Percentiles rank a stretch among this genome's conserved stretches.
Evolutionary conservation across 257 asterid species (phyloP).

Genomic region (Verbascum thapsus): DNA sequence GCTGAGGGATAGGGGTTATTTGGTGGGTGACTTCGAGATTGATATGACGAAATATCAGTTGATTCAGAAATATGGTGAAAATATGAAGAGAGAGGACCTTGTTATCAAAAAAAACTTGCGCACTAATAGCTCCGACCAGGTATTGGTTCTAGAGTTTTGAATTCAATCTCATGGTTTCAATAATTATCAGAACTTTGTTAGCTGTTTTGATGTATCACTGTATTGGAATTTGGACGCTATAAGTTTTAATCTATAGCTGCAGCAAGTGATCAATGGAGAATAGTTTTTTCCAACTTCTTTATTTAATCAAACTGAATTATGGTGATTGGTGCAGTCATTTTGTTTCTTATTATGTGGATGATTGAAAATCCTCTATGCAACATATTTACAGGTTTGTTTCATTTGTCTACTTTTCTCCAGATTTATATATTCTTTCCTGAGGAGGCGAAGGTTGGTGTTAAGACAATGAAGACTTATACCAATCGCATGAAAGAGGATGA

Average conservation of each 20-base stretch:
- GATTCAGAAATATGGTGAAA: conserved; percentile 59
- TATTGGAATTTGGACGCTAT: neutral
- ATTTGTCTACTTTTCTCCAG: conserved; percentile 39
- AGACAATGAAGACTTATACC: conserved; percentile 67
- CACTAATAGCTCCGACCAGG: conserved; percentile 57
- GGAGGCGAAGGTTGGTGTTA: conserved; percentile 76
- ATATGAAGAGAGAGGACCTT: conserved; percentile 79
- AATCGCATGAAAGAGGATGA: conserved; percentile 71
- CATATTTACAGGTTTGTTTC: conserved; percentile 2
- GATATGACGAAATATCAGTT: conserved; percentile 52
- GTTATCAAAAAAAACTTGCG: conserved; percentile 55
- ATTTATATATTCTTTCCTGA: conserved; percentile 85
- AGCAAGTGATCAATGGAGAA: neutral
- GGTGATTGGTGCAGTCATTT: neutral
- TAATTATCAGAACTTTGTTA: neutral
- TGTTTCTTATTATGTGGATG: neutral
- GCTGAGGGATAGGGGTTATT: conserved; percentile 51
- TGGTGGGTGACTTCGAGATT: conserved; percentile 48
- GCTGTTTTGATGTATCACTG: neutral
- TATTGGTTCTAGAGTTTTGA: conserved; percentile 17
- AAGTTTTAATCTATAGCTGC: neutral
- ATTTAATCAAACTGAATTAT: neutral
- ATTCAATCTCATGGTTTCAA: too few relatives aligned
- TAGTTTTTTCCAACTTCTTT: neutral
- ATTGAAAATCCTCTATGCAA: conserved; percentile 5